Conservation (phyloP, 2,329 filamentous ascomycete genomes). For the Penicillium sp. region DNA sequence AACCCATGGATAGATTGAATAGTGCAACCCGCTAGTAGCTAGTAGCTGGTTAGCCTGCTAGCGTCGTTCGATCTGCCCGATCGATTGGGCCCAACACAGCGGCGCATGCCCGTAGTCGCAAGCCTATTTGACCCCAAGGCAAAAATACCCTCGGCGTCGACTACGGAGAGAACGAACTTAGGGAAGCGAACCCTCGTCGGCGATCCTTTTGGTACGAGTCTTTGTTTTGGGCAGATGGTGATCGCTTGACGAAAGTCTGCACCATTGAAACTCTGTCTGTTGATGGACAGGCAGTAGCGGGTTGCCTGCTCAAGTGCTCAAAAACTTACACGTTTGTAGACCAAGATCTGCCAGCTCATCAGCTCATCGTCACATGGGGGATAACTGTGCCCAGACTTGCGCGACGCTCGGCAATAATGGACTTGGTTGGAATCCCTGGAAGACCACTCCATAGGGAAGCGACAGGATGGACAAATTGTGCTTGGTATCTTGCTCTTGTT, state of each 20-base stretch:
- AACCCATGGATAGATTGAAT: slow-evolving; percentile 26
- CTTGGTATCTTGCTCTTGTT: background rate
- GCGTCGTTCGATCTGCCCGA: slow-evolving; percentile 12
- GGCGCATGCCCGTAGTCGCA: background rate
- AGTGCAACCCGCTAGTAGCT: slow-evolving; percentile 29
- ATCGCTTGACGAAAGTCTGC: background rate
- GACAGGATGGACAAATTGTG: background rate
- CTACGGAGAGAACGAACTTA: background rate
- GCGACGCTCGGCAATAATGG: slow-evolving; percentile 5
- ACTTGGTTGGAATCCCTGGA: slow-evolving; percentile 8
- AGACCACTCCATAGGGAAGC: background rate
- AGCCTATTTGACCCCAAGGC: slow-evolving; percentile 8
- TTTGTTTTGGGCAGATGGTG: background rate
- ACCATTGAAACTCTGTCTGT: background rate
- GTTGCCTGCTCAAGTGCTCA: background rate
- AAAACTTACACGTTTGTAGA: background rate
- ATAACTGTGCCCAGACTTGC: background rate
- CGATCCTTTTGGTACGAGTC: slow-evolving; percentile 10
- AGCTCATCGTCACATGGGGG: background rate
- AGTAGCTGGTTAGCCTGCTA: slow-evolving; percentile 18
- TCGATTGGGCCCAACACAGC: slow-evolving; percentile 26
- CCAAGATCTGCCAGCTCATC: background rate
- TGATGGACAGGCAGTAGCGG: background rate
- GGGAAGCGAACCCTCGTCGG: slow-evolving; percentile 4
- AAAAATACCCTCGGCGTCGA: background rate